Evolutionary conservation across 2,329 filamentous ascomycete species (phyloP).

Genomic region (Fusarium sp.): DNA sequence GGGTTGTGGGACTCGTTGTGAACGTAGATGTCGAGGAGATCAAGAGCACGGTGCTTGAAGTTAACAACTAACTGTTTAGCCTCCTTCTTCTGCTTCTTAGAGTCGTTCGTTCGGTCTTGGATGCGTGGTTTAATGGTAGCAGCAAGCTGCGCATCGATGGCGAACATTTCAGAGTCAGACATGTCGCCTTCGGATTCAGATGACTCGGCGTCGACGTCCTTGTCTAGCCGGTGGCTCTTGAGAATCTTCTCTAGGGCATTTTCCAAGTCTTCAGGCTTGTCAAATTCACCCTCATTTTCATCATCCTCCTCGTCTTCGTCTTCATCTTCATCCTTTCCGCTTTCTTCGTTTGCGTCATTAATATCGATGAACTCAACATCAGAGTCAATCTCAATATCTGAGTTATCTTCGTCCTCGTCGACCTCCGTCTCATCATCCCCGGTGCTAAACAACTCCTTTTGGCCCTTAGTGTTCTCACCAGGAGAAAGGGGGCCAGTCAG

Average conservation of each 20-base stretch:
- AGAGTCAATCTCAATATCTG: conserved; percentile 64
- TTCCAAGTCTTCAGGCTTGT: conserved; percentile 69
- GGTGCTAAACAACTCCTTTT: conserved; percentile 85
- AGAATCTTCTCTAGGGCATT: conserved; percentile 83
- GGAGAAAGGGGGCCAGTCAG: conserved; percentile 78
- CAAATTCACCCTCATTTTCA: conserved; percentile 57
- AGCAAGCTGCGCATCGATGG: conserved; percentile 83
- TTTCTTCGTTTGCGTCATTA: conserved; percentile 58
- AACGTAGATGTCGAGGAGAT: conserved; percentile 87
- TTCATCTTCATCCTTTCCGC: conserved; percentile 59
- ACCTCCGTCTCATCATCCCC: conserved; percentile 71
- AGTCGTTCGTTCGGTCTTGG: conserved; percentile 68
- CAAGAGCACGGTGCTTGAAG: conserved; percentile 94
- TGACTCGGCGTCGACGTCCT: conserved; percentile 67
- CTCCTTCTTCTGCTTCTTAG: conserved; percentile 87
- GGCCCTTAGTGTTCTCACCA: conserved; percentile 84
- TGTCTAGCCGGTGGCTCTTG: conserved; percentile 75
- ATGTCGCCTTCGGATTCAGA: conserved; percentile 82
- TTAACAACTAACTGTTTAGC: conserved; percentile 91
- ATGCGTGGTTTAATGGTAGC: conserved; percentile 86
- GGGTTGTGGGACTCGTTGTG: conserved; percentile 79
- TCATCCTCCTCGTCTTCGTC: conserved; percentile 59
- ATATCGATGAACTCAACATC: conserved; percentile 66
- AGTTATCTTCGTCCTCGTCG: conserved; percentile 58
- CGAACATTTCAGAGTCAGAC: conserved; percentile 96